Evolutionary conservation across 352 stramenopile species (phyloP).

Genomic region (Pythium brassicae): DNA sequence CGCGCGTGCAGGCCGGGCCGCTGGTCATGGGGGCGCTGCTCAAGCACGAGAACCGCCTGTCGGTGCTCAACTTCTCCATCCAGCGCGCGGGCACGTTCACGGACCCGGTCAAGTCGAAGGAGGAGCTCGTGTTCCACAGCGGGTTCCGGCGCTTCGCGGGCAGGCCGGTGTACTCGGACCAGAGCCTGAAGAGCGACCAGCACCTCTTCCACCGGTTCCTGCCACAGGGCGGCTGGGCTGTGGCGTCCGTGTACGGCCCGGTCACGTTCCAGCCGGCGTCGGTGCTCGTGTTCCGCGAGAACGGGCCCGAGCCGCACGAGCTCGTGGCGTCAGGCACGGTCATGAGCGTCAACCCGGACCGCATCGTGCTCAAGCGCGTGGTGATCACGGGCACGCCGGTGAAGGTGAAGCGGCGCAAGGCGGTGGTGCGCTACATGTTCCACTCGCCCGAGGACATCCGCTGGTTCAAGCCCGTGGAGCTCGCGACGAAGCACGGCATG

Average conservation of each 20-base stretch:
- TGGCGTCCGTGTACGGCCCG: slow-evolving; percentile 87
- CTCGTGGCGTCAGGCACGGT: slow-evolving; percentile 95
- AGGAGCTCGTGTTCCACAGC: slow-evolving; percentile 94
- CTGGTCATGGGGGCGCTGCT: slow-evolving; percentile 86
- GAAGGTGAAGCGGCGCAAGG: slow-evolving; percentile 97
- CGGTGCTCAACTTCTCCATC: slow-evolving; percentile 97
- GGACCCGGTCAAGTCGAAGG: slow-evolving; percentile 96
- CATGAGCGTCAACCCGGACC: slow-evolving; percentile 95
- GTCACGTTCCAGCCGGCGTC: slow-evolving; percentile 97
- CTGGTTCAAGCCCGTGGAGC: slow-evolving; percentile 98
- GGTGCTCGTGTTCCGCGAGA: slow-evolving; percentile 93
- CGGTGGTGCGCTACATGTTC: slow-evolving; percentile 99
- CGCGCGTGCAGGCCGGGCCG: slow-evolving; percentile 51
- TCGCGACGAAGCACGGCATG: slow-evolving; percentile 97
- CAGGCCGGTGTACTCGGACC: slow-evolving; percentile 95
- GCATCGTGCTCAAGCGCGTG: slow-evolving; percentile 97
- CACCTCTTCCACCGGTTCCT: slow-evolving; percentile 98
- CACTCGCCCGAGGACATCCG: slow-evolving; percentile 96
- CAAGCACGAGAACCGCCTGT: slow-evolving; percentile 97
- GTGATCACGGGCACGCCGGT: slow-evolving; percentile 98
- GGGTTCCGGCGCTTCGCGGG: slow-evolving; percentile 94
- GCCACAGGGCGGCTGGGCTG: slow-evolving; percentile 86
- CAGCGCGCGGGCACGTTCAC: slow-evolving; percentile 70
- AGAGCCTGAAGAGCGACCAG: slow-evolving; percentile 98
- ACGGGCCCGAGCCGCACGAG: slow-evolving; percentile 27